These are phyloP conservation scores for Mucor velutinosus DNA, from an alignment of 371 early-diverging fungal species.

Conservation along the genomic window DNA sequence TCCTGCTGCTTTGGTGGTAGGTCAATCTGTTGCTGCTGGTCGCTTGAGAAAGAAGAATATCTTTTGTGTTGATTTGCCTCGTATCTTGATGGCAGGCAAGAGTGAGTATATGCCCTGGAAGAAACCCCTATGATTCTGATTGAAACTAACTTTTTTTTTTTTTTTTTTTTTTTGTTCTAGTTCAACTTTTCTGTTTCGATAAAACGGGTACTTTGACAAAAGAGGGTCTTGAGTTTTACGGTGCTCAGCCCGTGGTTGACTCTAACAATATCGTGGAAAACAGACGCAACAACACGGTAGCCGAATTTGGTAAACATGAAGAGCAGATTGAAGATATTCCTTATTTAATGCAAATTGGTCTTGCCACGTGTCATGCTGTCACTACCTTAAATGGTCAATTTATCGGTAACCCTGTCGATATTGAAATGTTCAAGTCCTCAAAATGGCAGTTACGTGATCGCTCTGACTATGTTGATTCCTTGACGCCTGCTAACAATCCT, in stretches of 20 bases:
- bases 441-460: conserved; percentile 43
- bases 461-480: conserved; percentile 45
- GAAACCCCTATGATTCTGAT: neutral
- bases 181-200: conserved; percentile 91
- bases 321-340: conserved; percentile 40
- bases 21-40: conserved; percentile 77
- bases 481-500: conserved; percentile 35
- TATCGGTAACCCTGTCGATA: conserved; percentile 87
- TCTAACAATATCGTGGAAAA: conserved; percentile 37
- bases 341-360: conserved; percentile 57
- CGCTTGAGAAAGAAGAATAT: conserved; percentile 67
- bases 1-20: conserved; percentile 63
- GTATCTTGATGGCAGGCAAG: conserved; percentile 91
- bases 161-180: conserved; percentile 45
- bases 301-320: conserved; percentile 34
- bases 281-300: conserved; percentile 11
- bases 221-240: conserved; percentile 66
- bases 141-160: neutral
- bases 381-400: conserved; percentile 67
- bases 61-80: conserved; percentile 76
- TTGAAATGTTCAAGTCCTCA: conserved; percentile 87
- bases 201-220: conserved; percentile 70
- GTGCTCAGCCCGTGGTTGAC: conserved; percentile 37
- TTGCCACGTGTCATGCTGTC: conserved; percentile 86
- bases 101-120: neutral